phyloP scores from a whole-genome alignment of 306 rosid genomes.

The Castanopsis chinensis region DNA sequence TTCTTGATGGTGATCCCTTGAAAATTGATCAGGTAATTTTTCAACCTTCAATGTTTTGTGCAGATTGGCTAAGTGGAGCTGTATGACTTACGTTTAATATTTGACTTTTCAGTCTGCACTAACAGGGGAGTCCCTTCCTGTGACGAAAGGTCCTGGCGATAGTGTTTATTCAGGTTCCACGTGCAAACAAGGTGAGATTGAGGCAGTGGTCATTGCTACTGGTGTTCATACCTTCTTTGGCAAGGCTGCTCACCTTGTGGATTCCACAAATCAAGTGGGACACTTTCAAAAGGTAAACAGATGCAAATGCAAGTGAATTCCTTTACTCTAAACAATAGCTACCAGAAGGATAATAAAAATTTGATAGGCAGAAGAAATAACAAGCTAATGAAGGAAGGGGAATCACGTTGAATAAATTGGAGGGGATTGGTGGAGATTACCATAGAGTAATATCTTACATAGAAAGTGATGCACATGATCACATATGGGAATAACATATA shows the following conservation, averaged over 20 bases:
- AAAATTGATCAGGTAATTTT: conserved; percentile 74
- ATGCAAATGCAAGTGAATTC: not conserved
- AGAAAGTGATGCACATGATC: not conserved
- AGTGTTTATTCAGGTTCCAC: conserved; percentile 82
- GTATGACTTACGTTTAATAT: conserved; percentile 11
- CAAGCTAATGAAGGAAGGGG: not conserved
- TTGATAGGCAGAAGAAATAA: not conserved
- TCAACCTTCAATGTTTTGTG: conserved; percentile 1
- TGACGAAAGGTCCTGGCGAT: conserved; percentile 60
- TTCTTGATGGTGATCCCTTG: conserved; percentile 79
- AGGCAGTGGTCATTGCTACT: conserved; percentile 76
- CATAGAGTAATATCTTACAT: not conserved
- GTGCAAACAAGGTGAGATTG: conserved; percentile 87
- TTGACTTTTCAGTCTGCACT: conserved; percentile 61
- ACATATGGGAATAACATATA: not conserved
- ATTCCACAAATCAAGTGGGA: conserved; percentile 71
- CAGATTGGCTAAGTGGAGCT: conserved; percentile 2
- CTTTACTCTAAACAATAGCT: not conserved
- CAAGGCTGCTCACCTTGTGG: conserved; percentile 89
- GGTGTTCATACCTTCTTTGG: conserved; percentile 93
- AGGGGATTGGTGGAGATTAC: not conserved
- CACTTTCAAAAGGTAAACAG: conserved; percentile 75
- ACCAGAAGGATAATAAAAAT: not conserved
- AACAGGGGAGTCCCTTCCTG: conserved; percentile 85
- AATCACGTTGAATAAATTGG: not conserved